Conservation (phyloP, 768 basidiomycete genomes). For the Neoboletus magnificus region DNA sequence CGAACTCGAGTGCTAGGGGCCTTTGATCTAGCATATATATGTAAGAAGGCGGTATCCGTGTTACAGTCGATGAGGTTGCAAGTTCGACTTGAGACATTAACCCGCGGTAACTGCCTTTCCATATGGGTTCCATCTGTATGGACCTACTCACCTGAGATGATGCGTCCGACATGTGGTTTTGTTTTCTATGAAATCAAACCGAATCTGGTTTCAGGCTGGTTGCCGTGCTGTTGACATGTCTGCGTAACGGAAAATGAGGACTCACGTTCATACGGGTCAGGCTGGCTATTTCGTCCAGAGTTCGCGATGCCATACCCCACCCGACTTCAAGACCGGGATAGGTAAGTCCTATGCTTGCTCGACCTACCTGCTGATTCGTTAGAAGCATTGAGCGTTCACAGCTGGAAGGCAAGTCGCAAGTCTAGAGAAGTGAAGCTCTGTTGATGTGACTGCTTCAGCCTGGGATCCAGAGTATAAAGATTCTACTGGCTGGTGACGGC, state of each 20-base stretch:
- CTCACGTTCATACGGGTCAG: too few relatives aligned
- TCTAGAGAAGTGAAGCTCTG: neutral
- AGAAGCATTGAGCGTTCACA: conserved; percentile 63
- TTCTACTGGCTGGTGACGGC: too few relatives aligned
- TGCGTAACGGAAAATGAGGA: neutral
- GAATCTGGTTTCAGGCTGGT: conserved; percentile 36
- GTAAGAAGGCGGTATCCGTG: conserved; percentile 63
- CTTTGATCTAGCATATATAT: neutral
- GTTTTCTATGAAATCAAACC: neutral
- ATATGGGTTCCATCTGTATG: conserved; percentile 71
- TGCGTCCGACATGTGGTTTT: neutral
- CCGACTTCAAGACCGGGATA: too few relatives aligned
- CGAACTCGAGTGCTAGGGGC: neutral
- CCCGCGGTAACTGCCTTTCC: neutral
- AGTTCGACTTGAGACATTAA: too few relatives aligned
- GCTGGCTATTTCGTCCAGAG: too few relatives aligned
- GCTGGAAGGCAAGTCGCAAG: conserved; percentile 49
- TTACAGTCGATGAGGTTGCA: conserved; percentile 50
- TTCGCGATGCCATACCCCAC: too few relatives aligned
- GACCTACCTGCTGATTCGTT: neutral
- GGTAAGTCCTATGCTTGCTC: neutral
- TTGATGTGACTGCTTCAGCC: neutral
- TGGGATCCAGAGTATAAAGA: too few relatives aligned
- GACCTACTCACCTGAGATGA: conserved; percentile 65
- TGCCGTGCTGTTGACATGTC: conserved; percentile 59